Evolutionary conservation across 129 eudicot genomes (phyloP), one percentile per base, ranked within the genome.

Genomic region (Artemisia argyi): DNA sequence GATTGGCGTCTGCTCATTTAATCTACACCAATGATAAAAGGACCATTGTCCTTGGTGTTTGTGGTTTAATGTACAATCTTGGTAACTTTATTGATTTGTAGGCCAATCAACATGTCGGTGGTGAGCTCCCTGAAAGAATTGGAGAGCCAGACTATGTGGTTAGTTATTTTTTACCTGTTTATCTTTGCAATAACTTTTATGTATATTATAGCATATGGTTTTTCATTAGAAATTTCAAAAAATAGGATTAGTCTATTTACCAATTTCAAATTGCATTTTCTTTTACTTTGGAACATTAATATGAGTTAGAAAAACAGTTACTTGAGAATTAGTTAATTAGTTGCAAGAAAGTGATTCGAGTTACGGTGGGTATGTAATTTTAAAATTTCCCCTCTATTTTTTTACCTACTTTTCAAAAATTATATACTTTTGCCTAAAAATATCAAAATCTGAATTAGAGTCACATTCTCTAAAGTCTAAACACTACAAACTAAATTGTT

Each of bases 61-160:
- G 61, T 47, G 42, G 61, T 68, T 61, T 75, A 47, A 32, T 62
- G 72, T 49, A 7, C 26, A 18, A 18, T 39, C 52, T 58, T 11
- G 49, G 44, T 11, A 18, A 13, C 6, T 56, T 46, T 46, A 24
- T 72, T 5, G 1, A n/a, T 65, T 76, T 62, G 11, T 55, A 88
- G 92, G 80, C 67, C 65, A 85, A 57, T 74, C 88, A 83, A 66
- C 68, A 39, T 39, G 46, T 48, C 68, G 83, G 72, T 61, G 78
- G 81, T 48, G 96, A 81, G 55, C 83, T 89, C 0, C 98, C 98
- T 7, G 89, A 86, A 71, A 89, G 98, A 83, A 84, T 72, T 79
- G 98, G 96, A 72, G 88, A 89, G 55, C 88, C 94, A 26, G 91
- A 92, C 64, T 92, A 96, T 73, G 94, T 84, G 96, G 98, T 92